Conservation (phyloP, 1,284 basidiomycete genomes). For the Marasmius oreades region DNA sequence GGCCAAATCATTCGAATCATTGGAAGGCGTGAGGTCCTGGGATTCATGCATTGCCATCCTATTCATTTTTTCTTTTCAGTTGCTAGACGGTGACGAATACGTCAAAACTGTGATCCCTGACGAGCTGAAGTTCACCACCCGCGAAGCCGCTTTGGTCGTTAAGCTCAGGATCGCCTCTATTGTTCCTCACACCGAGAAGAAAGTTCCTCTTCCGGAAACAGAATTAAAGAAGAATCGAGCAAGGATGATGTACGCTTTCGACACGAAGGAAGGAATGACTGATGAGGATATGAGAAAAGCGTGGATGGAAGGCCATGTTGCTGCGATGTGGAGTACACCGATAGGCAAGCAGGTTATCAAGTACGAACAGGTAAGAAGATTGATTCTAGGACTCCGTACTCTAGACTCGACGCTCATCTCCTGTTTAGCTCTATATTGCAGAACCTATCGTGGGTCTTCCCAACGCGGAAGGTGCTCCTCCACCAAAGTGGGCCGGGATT, state of each 20-base stretch:
- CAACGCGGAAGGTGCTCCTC: neutral
- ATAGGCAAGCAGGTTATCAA: neutral
- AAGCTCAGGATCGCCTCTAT: neutral
- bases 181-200: neutral
- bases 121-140: neutral
- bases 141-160: neutral
- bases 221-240: neutral
- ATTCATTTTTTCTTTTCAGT: neutral
- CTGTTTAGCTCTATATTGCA: neutral
- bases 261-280: neutral
- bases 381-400: neutral
- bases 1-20: neutral
- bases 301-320: neutral
- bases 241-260: neutral
- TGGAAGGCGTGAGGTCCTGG: neutral
- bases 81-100: constrained; percentile 1
- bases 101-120: neutral
- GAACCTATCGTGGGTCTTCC: neutral
- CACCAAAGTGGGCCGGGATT: neutral
- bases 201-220: neutral
- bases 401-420: too few relatives aligned
- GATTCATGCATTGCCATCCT: too few relatives aligned
- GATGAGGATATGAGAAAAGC: neutral
- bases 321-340: neutral
- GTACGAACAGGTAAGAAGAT: neutral